Conservation (phyloP, 495 filamentous ascomycete genomes). For the Tuber aestivum region DNA sequence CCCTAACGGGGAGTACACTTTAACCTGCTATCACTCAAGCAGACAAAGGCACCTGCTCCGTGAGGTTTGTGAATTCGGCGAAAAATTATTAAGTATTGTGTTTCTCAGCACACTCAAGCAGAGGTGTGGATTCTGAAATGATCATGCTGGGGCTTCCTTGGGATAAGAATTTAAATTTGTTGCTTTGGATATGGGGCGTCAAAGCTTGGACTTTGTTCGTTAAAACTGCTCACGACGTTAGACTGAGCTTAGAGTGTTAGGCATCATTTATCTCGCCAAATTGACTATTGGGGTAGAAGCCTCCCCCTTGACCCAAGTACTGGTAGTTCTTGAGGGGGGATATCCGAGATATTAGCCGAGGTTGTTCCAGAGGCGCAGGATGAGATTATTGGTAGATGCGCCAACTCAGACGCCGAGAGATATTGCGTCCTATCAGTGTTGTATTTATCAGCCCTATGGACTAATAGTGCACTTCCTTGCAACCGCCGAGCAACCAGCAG, state of each 20-base stretch:
- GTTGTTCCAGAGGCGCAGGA: neutral
- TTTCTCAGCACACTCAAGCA: neutral
- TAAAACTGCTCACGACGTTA: neutral
- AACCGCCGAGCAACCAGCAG: neutral
- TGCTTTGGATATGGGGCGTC: neutral
- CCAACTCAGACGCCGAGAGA: neutral
- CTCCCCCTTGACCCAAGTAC: neutral
- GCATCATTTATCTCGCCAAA: neutral
- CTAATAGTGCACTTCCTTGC: neutral
- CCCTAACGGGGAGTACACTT: neutral
- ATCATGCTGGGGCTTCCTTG: neutral
- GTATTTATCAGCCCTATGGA: neutral
- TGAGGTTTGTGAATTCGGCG: neutral
- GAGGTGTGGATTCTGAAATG: neutral
- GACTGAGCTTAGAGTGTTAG: neutral
- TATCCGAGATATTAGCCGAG: neutral
- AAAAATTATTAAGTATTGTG: neutral
- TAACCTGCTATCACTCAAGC: neutral
- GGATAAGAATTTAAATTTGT: neutral
- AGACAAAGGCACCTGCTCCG: neutral
- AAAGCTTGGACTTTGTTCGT: neutral
- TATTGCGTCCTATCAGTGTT: neutral
- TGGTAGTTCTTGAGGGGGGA: neutral
- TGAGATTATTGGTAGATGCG: neutral
- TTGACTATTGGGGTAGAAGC: neutral